Evolutionary conservation across 257 asterid species (phyloP).

Genomic region (Solanum sitiens): DNA sequence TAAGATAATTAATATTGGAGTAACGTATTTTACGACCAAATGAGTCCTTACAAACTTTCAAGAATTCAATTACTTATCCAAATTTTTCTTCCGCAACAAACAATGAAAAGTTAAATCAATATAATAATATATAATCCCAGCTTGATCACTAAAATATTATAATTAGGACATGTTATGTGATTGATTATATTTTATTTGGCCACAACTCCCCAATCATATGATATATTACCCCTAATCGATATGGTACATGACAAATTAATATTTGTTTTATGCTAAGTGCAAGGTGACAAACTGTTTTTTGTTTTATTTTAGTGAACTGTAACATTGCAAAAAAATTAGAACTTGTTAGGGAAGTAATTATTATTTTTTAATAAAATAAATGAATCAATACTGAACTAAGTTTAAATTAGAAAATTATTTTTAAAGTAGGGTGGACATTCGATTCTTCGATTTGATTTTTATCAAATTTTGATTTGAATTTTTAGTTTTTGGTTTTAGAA

Average conservation of each 20-base stretch:
- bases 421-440: too few species aligned
- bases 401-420: neutral
- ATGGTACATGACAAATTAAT: neutral
- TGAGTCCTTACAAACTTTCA: neutral
- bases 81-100: neutral
- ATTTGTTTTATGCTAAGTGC: neutral
- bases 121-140: neutral
- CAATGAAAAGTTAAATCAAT: neutral
- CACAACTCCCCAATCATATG: neutral
- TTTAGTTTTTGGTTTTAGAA: too few species aligned
- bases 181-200: neutral
- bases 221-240: neutral
- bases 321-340: too few species aligned
- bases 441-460: too few species aligned
- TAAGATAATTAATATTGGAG: too few species aligned
- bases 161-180: neutral
- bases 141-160: neutral
- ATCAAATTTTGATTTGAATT: too few species aligned
- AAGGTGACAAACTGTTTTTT: neutral
- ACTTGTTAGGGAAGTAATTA: too few species aligned
- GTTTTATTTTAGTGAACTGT: neutral
- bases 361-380: neutral
- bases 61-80: neutral
- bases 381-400: neutral
- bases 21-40: too few species aligned